Base-by-base conservation (phyloP, 192 early-diverging fungal species). In the Dissophora globulifera region DNA sequence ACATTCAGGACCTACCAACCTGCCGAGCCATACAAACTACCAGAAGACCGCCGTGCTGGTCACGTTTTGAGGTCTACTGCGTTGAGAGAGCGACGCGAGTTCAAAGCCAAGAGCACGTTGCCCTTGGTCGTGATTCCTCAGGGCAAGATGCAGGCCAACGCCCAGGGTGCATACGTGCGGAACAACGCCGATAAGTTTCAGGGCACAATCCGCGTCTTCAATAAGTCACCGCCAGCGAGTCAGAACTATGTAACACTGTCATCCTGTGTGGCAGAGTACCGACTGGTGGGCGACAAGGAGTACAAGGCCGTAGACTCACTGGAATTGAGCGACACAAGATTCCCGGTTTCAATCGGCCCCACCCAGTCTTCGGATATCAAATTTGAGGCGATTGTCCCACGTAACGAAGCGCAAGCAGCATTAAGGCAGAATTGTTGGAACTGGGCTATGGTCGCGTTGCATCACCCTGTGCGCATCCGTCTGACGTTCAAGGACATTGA, bases 381-480 rank as follows among this genome's bases (percentile, higher is more conserved):
- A 1, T 81, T 83, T 47, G 63, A 62, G 26, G 71, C 69, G 1
- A 61, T 67, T 40, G 80, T 85, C 7, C 79, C 40, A 0, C 80
- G 84, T 38, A 29, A 38, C 4, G 65, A 61, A 19, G 62, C 26
- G n/a, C 75, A 81, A 16, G 49, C 46, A 7, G 62, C 62, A 1
- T 19, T 83, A 33, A 47, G 58, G 30, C 54, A 69, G 16, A 78
- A 46, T 31, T 81, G 70, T 53, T 83, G 81, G 79, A n/a, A 79
- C 27, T 62, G 76, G 55, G 82, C 84, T 2, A 57, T 83, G 48
- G 48, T 81, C 25, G 82, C 82, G 1, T 49, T 82, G 13, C 70
- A 83, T 35, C 55, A 68, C 22, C 84, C 84, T 13, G 41, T 85
- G n/a, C 76, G 84, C 1, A 33, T 85, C 40, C 68, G 78, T 16